These are phyloP conservation scores for Bipolaris oryzae DNA, from an alignment of 2,329 filamentous ascomycete genomes.

Conservation along the genomic window DNA sequence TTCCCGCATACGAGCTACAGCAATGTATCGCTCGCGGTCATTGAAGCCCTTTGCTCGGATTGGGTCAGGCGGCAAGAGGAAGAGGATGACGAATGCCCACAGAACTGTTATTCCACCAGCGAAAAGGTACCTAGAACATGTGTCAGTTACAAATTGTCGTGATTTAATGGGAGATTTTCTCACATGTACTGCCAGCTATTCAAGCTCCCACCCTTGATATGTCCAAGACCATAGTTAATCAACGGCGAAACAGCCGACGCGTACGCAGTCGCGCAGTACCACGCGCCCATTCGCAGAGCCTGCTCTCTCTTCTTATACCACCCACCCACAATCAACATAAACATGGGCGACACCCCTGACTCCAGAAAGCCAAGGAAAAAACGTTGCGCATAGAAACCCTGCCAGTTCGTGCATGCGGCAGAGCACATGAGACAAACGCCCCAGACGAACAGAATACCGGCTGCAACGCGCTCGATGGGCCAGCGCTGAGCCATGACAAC, in stretches of 20 bases:
- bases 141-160: background rate
- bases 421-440: background rate
- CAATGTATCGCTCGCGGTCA: background rate
- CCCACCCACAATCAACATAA: background rate
- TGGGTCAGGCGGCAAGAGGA: background rate
- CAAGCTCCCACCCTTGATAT: background rate
- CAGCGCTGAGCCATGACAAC: background rate
- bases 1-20: background rate
- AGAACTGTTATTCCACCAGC: background rate
- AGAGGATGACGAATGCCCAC: background rate
- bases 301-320: slow-evolving; percentile 1
- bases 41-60: background rate
- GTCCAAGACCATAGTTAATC: background rate
- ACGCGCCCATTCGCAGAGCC: background rate
- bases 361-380: background rate
- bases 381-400: background rate
- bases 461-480: background rate
- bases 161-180: background rate
- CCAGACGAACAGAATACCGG: background rate
- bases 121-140: background rate
- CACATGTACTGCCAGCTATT: background rate
- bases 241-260: background rate
- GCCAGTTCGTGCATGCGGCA: background rate
- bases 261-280: background rate
- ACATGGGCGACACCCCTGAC: background rate